These are phyloP conservation scores for Penicillium sp. DNA, from an alignment of 2,329 filamentous ascomycete genomes.

Conservation along the genomic window DNA sequence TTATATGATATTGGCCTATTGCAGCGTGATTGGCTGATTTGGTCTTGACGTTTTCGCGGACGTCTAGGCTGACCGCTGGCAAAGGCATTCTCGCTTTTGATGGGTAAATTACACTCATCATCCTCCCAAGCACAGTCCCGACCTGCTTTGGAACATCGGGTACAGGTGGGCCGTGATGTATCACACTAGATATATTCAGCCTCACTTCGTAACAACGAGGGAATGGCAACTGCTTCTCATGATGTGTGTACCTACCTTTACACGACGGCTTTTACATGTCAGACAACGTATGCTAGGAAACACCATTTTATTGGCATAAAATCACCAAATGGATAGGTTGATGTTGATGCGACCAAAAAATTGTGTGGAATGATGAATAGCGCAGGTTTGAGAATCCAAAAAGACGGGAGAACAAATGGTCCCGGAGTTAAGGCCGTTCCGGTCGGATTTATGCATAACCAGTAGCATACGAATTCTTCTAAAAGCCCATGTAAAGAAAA, in stretches of 20 bases:
- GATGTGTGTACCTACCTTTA: constrained; percentile 17
- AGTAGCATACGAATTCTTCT: no score
- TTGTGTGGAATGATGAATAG: no score
- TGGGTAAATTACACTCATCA: constrained; percentile 14
- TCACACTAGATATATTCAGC: constrained; percentile 16
- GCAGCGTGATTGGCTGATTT: not conserved
- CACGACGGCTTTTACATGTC: constrained; percentile 20
- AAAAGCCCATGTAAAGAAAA: no score
- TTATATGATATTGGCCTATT: not conserved
- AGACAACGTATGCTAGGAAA: constrained; percentile 17
- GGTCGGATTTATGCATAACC: no score
- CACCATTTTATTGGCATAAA: no score
- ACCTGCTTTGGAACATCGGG: constrained; percentile 20
- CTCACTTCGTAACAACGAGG: not conserved
- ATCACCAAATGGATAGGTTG: no score
- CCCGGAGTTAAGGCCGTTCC: no score
- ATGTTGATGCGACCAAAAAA: no score
- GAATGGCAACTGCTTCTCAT: not conserved
- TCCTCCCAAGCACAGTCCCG: constrained; percentile 20
- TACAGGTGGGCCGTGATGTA: constrained; percentile 14
- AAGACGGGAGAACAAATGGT: no score
- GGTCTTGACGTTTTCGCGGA: constrained; percentile 13
- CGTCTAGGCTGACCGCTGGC: constrained; percentile 20
- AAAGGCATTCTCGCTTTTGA: constrained; percentile 22
- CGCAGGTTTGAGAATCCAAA: no score